Conservation (phyloP, 2,329 filamentous ascomycete genomes). For the Paracamarosporium sp. region DNA sequence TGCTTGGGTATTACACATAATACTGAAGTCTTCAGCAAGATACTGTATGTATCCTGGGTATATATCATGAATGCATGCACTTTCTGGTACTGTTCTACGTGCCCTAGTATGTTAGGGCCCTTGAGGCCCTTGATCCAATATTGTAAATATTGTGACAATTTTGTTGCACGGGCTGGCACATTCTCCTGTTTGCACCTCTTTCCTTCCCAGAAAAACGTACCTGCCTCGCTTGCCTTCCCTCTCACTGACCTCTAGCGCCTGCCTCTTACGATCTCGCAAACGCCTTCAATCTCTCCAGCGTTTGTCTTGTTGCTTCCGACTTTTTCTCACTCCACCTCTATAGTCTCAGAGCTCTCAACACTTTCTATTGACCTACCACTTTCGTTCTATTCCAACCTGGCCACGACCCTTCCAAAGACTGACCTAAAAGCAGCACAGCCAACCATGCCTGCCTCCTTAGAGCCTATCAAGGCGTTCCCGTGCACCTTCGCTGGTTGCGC, state of each 20-base stretch:
- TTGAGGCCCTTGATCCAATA: no score
- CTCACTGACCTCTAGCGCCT: not conserved
- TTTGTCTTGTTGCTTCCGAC: not conserved
- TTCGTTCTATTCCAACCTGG: not conserved
- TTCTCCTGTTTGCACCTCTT: not conserved
- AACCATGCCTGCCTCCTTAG: conserved; percentile 33
- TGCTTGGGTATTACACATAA: no score
- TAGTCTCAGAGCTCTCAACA: not conserved
- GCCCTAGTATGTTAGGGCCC: no score
- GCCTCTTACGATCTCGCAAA: not conserved
- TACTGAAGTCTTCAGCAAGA: no score
- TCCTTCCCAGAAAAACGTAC: not conserved
- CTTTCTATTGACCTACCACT: not conserved
- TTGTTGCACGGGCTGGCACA: not conserved
- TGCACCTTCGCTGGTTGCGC: conserved; percentile 58
- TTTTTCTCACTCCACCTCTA: not conserved
- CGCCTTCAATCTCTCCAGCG: not conserved
- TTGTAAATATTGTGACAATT: not conserved
- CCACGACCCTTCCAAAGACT: not conserved
- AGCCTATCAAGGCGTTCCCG: conserved; percentile 29
- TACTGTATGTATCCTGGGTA: no score
- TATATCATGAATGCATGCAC: not conserved
- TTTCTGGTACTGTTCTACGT: no score
- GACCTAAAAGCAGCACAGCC: not conserved
- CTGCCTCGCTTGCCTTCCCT: not conserved